Evolutionary conservation across 1,284 basidiomycete species (phyloP).

Genomic region (Cryptococcus floricola): DNA sequence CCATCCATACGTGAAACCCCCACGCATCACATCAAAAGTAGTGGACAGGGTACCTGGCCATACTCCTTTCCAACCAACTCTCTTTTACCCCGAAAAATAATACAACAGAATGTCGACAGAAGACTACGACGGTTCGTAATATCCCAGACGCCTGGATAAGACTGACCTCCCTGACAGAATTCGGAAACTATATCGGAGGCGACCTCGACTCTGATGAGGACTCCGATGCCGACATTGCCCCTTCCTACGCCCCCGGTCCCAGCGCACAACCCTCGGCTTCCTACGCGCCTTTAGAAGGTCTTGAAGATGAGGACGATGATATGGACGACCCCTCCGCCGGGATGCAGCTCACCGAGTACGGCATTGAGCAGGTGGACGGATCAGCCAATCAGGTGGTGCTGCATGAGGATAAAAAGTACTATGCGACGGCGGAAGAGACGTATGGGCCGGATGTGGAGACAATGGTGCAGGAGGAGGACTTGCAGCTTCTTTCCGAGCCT

Average conservation of each 20-base stretch:
- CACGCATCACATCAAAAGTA: neutral
- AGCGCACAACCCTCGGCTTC: constrained; percentile 17
- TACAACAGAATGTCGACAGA: constrained; percentile 44
- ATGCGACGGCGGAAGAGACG: constrained; percentile 84
- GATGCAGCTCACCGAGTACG: constrained; percentile 44
- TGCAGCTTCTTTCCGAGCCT: constrained; percentile 90
- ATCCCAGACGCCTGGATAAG: neutral
- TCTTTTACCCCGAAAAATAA: neutral
- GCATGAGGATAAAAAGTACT: constrained; percentile 98
- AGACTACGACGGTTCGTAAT: constrained; percentile 48
- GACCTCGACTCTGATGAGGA: constrained; percentile 85
- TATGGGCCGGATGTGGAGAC: constrained; percentile 95
- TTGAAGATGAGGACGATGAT: constrained; percentile 43
- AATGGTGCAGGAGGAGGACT: constrained; percentile 96
- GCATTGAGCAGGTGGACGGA: constrained; percentile 44
- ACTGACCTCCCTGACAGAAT: constrained; percentile 51
- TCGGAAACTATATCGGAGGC: constrained; percentile 92
- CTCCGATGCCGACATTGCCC: constrained; percentile 34
- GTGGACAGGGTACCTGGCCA: too few relatives aligned
- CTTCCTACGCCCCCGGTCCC: constrained; percentile 31
- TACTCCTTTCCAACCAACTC: too few relatives aligned
- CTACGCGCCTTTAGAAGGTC: constrained; percentile 48
- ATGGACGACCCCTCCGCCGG: constrained; percentile 38
- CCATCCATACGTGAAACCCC: neutral
- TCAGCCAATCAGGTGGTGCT: constrained; percentile 72